phyloP scores from a whole-genome alignment of 1,284 basidiomycete genomes.

The Sphaerobolus stellatus region DNA sequence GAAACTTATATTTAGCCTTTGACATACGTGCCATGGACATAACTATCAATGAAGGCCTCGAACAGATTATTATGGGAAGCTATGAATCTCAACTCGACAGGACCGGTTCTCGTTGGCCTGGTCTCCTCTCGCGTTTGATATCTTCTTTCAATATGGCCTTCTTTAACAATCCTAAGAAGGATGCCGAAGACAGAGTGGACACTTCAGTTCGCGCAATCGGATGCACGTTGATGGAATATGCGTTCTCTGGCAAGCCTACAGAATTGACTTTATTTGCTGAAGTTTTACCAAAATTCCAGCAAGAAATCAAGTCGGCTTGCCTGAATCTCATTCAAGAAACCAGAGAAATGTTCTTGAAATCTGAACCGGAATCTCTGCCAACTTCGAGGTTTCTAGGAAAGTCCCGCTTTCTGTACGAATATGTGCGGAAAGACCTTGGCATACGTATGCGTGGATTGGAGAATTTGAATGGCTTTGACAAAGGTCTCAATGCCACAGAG shows the following conservation, averaged over 20 bases:
- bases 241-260: too few species aligned
- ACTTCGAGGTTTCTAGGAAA: neutral
- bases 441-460: neutral
- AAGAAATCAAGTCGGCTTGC: too few species aligned
- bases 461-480: neutral
- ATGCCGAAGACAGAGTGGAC: too few species aligned
- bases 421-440: neutral
- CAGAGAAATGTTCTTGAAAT: neutral
- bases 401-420: neutral
- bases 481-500: neutral
- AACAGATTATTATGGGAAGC: neutral
- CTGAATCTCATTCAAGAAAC: neutral
- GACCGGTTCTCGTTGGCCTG: too few species aligned
- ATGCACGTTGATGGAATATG: too few species aligned
- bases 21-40: neutral
- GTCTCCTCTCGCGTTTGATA: too few species aligned
- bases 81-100: too few species aligned
- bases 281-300: too few species aligned
- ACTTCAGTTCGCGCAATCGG: too few species aligned
- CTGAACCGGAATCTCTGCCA: neutral
- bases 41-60: neutral
- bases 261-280: too few species aligned
- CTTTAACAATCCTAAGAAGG: too few species aligned
- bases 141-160: too few species aligned
- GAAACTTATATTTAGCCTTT: slow-evolving; percentile 1